Evolutionary conservation across 352 stramenopile genomes (phyloP).

Genomic region (Phytophthora megakarya): DNA sequence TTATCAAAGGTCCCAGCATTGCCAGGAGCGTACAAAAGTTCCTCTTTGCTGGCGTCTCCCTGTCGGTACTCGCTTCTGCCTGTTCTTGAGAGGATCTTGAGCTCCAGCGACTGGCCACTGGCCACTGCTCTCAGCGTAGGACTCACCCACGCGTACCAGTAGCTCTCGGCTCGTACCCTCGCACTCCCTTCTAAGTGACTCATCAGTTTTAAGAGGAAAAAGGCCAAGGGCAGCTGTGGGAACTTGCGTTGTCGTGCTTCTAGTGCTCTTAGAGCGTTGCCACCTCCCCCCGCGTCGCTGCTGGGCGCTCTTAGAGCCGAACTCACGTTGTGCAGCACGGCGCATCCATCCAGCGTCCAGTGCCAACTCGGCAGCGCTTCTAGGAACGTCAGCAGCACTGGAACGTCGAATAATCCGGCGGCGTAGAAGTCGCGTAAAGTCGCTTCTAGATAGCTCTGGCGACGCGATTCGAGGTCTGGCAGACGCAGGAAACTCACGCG

Average conservation of each 20-base stretch:
- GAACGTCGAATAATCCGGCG: constrained; percentile 62
- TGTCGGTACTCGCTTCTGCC: constrained; percentile 30
- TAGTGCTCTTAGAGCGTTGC: constrained; percentile 35
- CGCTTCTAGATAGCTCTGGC: constrained; percentile 50
- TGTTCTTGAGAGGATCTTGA: constrained; percentile 43
- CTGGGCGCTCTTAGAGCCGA: constrained; percentile 44
- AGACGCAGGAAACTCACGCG: constrained; percentile 61
- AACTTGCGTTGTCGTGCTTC: constrained; percentile 49
- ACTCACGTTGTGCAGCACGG: constrained; percentile 66
- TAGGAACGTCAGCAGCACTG: constrained; percentile 72
- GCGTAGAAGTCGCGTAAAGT: constrained; percentile 72
- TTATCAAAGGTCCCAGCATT: constrained; percentile 52
- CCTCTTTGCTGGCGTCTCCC: constrained; percentile 36
- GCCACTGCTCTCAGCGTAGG: constrained; percentile 55
- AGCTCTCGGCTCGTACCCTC: constrained; percentile 57
- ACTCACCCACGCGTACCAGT: constrained; percentile 71
- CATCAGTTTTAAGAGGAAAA: constrained; percentile 72
- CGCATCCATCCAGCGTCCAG: constrained; percentile 73
- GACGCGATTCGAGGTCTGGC: constrained; percentile 49
- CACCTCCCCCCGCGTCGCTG: constrained; percentile 27
- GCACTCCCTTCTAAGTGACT: constrained; percentile 64
- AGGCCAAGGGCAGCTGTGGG: constrained; percentile 63
- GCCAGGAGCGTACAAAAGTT: constrained; percentile 53
- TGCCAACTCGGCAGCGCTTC: constrained; percentile 68
- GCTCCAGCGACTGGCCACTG: constrained; percentile 46